These are phyloP conservation scores for Lachancea lanzarotensis DNA, from an alignment of 805 yeast genomes.

Conservation along the genomic window DNA sequence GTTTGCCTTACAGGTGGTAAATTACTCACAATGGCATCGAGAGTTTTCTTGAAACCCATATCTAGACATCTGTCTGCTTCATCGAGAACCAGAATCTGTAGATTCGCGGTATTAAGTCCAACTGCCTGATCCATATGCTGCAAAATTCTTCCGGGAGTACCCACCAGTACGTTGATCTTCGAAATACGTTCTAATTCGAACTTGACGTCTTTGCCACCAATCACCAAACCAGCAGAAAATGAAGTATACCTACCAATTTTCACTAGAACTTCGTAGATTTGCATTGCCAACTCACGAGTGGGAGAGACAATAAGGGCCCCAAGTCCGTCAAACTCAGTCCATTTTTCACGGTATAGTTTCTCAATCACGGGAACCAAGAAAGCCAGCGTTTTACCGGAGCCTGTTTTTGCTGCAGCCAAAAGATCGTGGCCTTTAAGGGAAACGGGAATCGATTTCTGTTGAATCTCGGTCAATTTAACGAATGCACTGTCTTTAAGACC, in stretches of 20 bases:
- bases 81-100: conserved; percentile 76
- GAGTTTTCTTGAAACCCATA: conserved; percentile 82
- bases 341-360: conserved; percentile 56
- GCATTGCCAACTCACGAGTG: conserved; percentile 86
- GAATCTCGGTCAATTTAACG: conserved; percentile 78
- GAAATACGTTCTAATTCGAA: conserved; percentile 76
- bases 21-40: conserved; percentile 73
- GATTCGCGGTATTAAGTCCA: conserved; percentile 64
- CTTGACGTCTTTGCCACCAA: conserved; percentile 86
- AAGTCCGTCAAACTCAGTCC: conserved; percentile 81
- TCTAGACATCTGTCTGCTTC: conserved; percentile 92
- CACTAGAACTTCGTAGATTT: conserved; percentile 80
- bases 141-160: conserved; percentile 86
- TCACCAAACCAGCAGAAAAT: conserved; percentile 84
- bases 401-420: conserved; percentile 81
- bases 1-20: conserved; percentile 81
- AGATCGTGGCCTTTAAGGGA: conserved; percentile 74
- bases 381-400: conserved; percentile 83
- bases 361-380: conserved; percentile 77
- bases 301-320: conserved; percentile 90
- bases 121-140: conserved; percentile 90
- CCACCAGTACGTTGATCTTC: conserved; percentile 73
- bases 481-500: conserved; percentile 80
- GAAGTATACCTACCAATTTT: conserved; percentile 69
- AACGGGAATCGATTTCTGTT: conserved; percentile 66